A percentile compares a stretch with the other conserved stretches of the same genome.
phyloP scores from a whole-genome alignment of 2,329 filamentous ascomycete species.

The Colletotrichum sojae region DNA sequence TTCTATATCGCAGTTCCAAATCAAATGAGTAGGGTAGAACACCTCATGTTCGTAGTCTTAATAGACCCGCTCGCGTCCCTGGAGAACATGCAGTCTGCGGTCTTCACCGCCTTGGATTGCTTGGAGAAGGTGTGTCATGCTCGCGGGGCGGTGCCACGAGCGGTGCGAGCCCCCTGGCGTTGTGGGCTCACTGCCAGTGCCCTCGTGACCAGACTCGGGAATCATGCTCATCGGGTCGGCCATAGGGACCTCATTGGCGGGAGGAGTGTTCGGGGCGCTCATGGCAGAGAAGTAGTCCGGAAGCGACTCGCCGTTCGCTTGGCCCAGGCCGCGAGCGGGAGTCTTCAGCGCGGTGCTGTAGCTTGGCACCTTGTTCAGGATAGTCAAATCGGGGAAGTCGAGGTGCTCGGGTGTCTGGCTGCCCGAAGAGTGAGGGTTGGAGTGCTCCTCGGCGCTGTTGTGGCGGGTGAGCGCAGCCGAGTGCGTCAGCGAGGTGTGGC shows the following conservation, averaged over 20 bases:
- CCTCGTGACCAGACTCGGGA: conserved; percentile 43
- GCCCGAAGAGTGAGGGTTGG: conserved; percentile 56
- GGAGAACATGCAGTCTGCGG: conserved; percentile 53
- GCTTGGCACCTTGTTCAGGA: conserved; percentile 81
- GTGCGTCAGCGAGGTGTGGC: conserved; percentile 57
- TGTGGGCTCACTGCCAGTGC: conserved; percentile 26
- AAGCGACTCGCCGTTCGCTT: conserved; percentile 64
- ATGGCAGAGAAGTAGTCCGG: conserved; percentile 78
- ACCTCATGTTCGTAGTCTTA: conserved; percentile 25
- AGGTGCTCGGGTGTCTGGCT: conserved; percentile 70
- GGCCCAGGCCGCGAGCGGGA: conserved; percentile 68
- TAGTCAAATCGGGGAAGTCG: conserved; percentile 72
- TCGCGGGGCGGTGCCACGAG: conserved; percentile 39
- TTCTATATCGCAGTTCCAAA: conserved; percentile 15
- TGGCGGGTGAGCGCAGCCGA: conserved; percentile 67
- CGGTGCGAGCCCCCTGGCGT: conserved; percentile 32
- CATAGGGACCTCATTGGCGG: conserved; percentile 49
- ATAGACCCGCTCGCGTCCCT: conserved; percentile 52
- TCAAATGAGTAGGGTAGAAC: conserved; percentile 19
- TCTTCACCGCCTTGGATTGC: conserved; percentile 36
- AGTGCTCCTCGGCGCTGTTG: conserved; percentile 64
- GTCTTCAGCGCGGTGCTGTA: conserved; percentile 82
- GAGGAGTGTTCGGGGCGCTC: conserved; percentile 66
- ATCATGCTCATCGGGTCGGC: conserved; percentile 48
- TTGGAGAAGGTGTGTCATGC: conserved; percentile 38